Base-by-base conservation (phyloP, 495 filamentous ascomycete species). In the Trypethelium eluteriae region DNA sequence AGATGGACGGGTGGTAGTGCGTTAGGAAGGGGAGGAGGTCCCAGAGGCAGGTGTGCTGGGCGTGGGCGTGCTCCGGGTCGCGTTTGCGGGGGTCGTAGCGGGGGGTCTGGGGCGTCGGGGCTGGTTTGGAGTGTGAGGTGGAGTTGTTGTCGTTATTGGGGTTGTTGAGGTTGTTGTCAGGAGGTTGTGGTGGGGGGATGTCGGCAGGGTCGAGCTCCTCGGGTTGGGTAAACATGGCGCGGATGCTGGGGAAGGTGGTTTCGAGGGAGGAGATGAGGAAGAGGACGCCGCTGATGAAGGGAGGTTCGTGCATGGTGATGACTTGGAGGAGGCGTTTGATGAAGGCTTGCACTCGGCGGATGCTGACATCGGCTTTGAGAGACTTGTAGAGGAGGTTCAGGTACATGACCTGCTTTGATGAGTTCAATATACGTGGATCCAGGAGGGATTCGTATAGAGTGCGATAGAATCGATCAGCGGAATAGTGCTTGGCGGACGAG, bases 1-100 rank as follows among this genome's bases (percentile, higher is more conserved):
- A 85, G n/a, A 98, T 93, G 0, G 95, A 95, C 2, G 94, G 94
- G 69, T 98, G 94, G 76, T 89, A 98, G 76, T 98, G 95, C 18
- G 78, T 79, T 14, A 90, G 75, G 69, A 91, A 89, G 0, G 94
- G 92, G 3, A 90, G 84, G 64, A 96, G 71, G 76, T 98, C 94
- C 94, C 94, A 98, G 38, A 97, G 83, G 77, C 92, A 96, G 68
- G 87, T 93, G 62, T 83, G 84, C 63, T 96, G 89, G 6, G 94
- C 94, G 73, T 96, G 92, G 76, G 90, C 89, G 76, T 96, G 87
- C 73, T 90, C 88, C 1, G 94, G 94, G 69, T 98, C 87, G 68
- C 94, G 83, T 79, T 97, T 98, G 49, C 89, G 85, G 12, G 90
- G 86, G 74, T 98, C 92, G 70, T 98, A 98, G 38, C 57, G 57